These are phyloP conservation scores for Chenopodium formosanum DNA, from an alignment of 148 eudicot species.

Conservation along the genomic window DNA sequence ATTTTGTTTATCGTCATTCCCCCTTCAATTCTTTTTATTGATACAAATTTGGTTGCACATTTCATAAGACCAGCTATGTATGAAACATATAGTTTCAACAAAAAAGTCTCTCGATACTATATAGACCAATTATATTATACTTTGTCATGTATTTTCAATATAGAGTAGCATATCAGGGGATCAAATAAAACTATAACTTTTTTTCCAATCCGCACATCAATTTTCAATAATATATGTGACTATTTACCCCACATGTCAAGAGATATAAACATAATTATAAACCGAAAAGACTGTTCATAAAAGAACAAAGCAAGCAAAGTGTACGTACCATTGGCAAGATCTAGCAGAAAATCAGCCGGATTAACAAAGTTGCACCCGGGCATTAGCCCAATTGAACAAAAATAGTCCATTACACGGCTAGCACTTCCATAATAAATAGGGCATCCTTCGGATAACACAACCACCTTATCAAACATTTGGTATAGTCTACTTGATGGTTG, in stretches of 20 bases:
- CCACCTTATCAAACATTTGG: slow-evolving; percentile 71
- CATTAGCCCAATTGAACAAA: slow-evolving; percentile 53
- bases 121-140: no score
- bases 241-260: background rate
- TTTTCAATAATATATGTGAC: no score
- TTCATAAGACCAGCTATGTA: no score
- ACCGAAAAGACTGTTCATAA: no score
- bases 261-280: background rate
- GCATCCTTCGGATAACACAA: slow-evolving; percentile 66
- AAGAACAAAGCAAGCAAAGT: background rate
- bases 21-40: no score
- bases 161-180: no score
- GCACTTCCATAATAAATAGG: slow-evolving; percentile 64
- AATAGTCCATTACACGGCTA: slow-evolving; percentile 61
- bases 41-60: no score
- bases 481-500: slow-evolving; percentile 77
- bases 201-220: no score
- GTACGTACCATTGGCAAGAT: slow-evolving; percentile 79
- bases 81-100: no score
- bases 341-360: slow-evolving; percentile 89
- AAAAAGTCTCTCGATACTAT: no score
- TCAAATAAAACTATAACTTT: no score
- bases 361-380: slow-evolving; percentile 57
- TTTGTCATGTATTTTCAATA: background rate
- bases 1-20: no score